Percentiles rank a stretch among this genome's conserved stretches.
Conservation (phyloP, 768 basidiomycete species). For the Lactifluus rugatus region DNA sequence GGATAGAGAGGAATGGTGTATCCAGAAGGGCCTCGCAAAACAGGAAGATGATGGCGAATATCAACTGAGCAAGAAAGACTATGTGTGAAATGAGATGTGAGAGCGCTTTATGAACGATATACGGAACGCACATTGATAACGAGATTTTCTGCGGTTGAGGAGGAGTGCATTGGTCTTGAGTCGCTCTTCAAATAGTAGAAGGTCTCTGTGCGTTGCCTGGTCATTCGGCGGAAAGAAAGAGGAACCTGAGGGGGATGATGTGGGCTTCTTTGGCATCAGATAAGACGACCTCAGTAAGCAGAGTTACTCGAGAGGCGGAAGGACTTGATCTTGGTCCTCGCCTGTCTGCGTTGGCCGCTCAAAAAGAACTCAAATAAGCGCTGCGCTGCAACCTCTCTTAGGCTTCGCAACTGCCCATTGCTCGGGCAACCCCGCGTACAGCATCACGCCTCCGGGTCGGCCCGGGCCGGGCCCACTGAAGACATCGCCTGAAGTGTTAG, state of each 20-base stretch:
- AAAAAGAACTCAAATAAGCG: too few relatives aligned
- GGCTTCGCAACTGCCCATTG: too few relatives aligned
- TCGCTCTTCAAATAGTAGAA: conserved; percentile 92
- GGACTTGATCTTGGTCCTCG: background rate
- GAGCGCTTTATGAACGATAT: background rate
- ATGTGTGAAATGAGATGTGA: conserved; percentile 4
- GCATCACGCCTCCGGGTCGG: too few relatives aligned
- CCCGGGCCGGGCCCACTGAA: too few relatives aligned
- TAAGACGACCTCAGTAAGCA: background rate
- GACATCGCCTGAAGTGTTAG: too few relatives aligned
- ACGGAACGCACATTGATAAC: conserved; percentile 63
- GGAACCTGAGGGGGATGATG: conserved; percentile 24
- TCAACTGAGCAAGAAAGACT: conserved; percentile 72
- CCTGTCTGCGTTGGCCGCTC: background rate
- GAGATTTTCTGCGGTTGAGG: conserved; percentile 65
- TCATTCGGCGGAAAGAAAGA: conserved; percentile 61
- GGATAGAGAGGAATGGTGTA: conserved; percentile 55
- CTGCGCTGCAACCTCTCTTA: too few relatives aligned
- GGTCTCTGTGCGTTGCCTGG: conserved; percentile 71
- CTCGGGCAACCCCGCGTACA: too few relatives aligned
- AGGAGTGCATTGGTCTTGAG: conserved; percentile 86
- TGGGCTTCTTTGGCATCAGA: conserved; percentile 26
- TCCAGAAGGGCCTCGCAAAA: conserved; percentile 67
- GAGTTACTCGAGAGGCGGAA: background rate
- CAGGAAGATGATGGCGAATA: conserved; percentile 59